Base-by-base conservation (phyloP, 805 yeast species). In the Wickerhamomyces sydowiorum region DNA sequence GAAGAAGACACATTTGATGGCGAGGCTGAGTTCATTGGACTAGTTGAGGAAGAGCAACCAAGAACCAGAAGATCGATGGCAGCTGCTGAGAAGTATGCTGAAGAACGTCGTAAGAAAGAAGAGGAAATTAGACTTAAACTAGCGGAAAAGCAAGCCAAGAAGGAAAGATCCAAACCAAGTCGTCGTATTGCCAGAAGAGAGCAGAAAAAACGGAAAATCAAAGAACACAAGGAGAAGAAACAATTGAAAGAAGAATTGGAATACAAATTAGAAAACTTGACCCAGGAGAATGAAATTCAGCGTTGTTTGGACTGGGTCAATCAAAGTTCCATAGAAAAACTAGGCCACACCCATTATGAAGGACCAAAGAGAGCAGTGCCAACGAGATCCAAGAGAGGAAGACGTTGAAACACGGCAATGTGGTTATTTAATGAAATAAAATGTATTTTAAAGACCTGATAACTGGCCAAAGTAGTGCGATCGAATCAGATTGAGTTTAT, bases 271-370 rank as follows among this genome's bases (percentile, higher is more conserved):
- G 57, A 49, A 2, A 56, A 59, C 10, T 53, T 71, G 45, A 54
- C 57, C 36, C 56, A 61, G 13, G 69, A 71, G 19, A 63, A 72
- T 40, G 76, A 68, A 44, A 52, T 64, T 39, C 63, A 65, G 18
- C 60, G 80, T 40, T 76, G 78, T 25, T 54, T 70, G 3, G 78
- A 75, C 43, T 81, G 87, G 86, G 79, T 78, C 21, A 81, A 81
- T 51, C 69, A 78, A 8, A 61, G 69, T 15, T 85, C 86, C 1
- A 48, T 72, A 14, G 82, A 76, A 12, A 56, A 59, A 32, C 60
- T 68, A 14, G 85, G 78, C 5, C 67, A 69, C 45, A 61, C 72
- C 0, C 76, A 80, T 45, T 80, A 75, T 46, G 84, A 78, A 14
- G 86, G 85, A 7, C 46, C 42, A 9, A 39, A 38, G 17, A 35